phyloP scores from a whole-genome alignment of 345 rosid genomes.

The Brassica carinata region DNA sequence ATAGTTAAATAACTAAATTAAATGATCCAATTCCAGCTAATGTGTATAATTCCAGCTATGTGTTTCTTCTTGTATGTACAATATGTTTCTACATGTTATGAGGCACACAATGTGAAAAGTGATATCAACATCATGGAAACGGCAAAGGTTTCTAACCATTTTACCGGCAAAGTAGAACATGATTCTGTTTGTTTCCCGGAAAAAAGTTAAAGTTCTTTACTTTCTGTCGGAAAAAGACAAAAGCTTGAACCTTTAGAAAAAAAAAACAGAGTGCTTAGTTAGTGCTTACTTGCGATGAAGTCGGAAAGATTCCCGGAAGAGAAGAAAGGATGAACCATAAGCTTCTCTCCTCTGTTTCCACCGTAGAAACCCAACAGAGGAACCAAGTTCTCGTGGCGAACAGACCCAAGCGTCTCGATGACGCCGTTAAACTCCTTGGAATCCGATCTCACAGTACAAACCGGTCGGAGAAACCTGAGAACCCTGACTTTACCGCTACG shows the following conservation, averaged over 20 bases:
- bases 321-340: conserved; percentile 77
- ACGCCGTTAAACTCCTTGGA: conserved; percentile 49
- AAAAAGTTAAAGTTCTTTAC: conserved; percentile 9
- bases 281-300: conserved; percentile 64
- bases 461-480: conserved; percentile 85
- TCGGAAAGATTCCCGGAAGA: conserved; percentile 66
- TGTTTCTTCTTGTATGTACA: too few relatives aligned
- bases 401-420: conserved; percentile 58
- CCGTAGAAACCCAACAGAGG: conserved; percentile 87
- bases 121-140: background rate
- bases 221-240: conserved; percentile 11
- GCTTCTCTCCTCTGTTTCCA: conserved; percentile 93
- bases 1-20: background rate
- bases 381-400: conserved; percentile 78
- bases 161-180: background rate
- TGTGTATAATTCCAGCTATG: too few relatives aligned
- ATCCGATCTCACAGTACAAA: conserved; percentile 52
- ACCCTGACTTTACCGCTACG: conserved; percentile 51
- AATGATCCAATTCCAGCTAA: too few relatives aligned
- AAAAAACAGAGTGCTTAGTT: background rate
- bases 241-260: background rate
- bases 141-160: background rate
- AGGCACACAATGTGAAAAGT: background rate
- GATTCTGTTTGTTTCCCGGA: background rate
- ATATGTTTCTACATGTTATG: too few relatives aligned